Evolutionary conservation across 345 rosid species (phyloP).

Genomic region (Aquilaria malaccensis): DNA sequence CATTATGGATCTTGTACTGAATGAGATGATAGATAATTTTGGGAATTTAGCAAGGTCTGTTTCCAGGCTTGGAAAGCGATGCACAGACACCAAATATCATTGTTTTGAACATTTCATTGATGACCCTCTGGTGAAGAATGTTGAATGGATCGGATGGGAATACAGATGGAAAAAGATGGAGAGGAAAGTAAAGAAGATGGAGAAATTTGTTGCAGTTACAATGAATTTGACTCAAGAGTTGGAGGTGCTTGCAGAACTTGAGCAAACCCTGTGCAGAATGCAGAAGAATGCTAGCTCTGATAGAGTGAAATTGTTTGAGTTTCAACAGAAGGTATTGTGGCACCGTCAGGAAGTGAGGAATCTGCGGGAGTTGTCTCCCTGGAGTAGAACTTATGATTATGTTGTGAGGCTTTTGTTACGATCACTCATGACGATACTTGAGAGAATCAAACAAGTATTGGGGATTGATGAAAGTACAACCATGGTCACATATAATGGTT

Average conservation of each 20-base stretch:
- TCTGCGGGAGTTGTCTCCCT: constrained; percentile 50
- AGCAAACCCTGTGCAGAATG: constrained; percentile 56
- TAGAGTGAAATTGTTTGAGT: constrained; percentile 36
- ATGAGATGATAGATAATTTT: constrained; percentile 46
- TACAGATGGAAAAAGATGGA: constrained; percentile 62
- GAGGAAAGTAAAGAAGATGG: constrained; percentile 61
- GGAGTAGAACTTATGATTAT: constrained; percentile 54
- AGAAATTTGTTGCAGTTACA: constrained; percentile 36
- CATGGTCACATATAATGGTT: constrained; percentile 8
- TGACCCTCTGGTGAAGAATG: constrained; percentile 31
- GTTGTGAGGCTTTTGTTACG: constrained; percentile 43
- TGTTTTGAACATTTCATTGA: constrained; percentile 36
- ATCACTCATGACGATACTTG: constrained; percentile 49
- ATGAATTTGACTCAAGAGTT: constrained; percentile 49
- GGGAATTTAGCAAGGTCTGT: constrained; percentile 34
- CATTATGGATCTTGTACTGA: constrained; percentile 50
- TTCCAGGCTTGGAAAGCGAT: constrained; percentile 41
- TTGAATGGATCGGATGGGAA: constrained; percentile 53
- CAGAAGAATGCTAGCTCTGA: constrained; percentile 26
- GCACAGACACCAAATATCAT: constrained; percentile 36
- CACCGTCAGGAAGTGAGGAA: constrained; percentile 51
- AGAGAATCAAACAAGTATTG: constrained; percentile 39
- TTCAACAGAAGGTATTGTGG: constrained; percentile 43
- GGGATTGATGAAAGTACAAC: constrained; percentile 14
- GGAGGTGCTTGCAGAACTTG: constrained; percentile 60